Evolutionary conservation across 2,329 filamentous ascomycete genomes (phyloP).

Genomic region (Chrysosporium queenslandicum): DNA sequence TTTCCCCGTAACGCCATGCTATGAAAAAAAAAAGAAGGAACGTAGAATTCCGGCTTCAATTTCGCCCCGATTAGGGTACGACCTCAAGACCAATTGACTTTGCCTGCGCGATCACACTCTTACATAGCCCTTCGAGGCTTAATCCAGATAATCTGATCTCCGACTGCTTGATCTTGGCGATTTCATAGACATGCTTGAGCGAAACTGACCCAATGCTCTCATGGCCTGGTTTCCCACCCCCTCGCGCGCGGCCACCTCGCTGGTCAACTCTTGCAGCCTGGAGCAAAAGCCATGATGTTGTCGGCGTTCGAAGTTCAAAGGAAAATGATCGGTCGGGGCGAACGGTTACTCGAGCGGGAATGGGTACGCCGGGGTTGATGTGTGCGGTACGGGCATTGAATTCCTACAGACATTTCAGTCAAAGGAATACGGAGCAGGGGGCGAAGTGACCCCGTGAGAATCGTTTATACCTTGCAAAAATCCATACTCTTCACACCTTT

Average conservation of each 20-base stretch:
- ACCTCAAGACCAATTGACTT: slow-evolving; percentile 66
- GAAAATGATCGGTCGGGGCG: slow-evolving; percentile 85
- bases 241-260: slow-evolving; percentile 63
- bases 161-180: slow-evolving; percentile 87
- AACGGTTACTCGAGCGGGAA: slow-evolving; percentile 83
- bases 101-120: slow-evolving; percentile 62
- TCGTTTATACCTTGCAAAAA: slow-evolving; percentile 75
- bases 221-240: slow-evolving; percentile 62
- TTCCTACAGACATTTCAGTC: slow-evolving; percentile 51
- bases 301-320: slow-evolving; percentile 87
- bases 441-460: not conserved
- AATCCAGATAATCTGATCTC: slow-evolving; percentile 65
- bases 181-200: slow-evolving; percentile 94
- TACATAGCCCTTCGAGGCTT: slow-evolving; percentile 60
- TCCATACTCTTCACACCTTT: slow-evolving; percentile 99
- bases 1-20: slow-evolving; percentile 13
- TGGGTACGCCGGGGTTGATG: slow-evolving; percentile 70
- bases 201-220: slow-evolving; percentile 77
- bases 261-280: slow-evolving; percentile 66
- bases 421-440: slow-evolving; percentile 13
- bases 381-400: slow-evolving; percentile 92
- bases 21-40: not conserved
- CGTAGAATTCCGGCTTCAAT: not conserved
- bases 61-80: slow-evolving; percentile 43
- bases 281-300: slow-evolving; percentile 83